phyloP scores from a whole-genome alignment of 306 rosid genomes.

The Ochetophila trinervis region DNA sequence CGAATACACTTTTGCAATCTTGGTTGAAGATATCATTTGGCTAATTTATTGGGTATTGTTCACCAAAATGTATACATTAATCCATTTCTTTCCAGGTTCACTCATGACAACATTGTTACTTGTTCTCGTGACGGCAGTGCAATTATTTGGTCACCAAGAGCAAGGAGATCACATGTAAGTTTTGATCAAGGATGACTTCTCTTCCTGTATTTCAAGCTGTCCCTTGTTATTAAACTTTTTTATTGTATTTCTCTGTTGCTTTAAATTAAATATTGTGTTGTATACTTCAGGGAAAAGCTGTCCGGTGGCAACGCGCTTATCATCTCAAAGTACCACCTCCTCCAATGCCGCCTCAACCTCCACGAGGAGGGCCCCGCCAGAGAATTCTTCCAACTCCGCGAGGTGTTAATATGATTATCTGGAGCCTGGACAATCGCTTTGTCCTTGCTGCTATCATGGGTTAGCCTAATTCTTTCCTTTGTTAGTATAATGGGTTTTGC shows the following conservation, averaged over 20 bases:
- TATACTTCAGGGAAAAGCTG: conserved; percentile 69
- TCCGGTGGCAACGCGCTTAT: conserved; percentile 96
- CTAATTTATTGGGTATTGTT: neutral
- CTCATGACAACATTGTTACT: conserved; percentile 93
- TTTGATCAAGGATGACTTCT: conserved; percentile 15
- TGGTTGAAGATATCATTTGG: neutral
- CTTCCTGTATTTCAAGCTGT: conserved; percentile 7
- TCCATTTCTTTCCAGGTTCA: conserved; percentile 59
- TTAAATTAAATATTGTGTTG: conserved; percentile 19
- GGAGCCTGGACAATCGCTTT: conserved; percentile 99
- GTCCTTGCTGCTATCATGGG: conserved; percentile 99
- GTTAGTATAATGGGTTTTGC: conserved; percentile 5
- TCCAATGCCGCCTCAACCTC: conserved; percentile 93
- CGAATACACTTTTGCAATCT: neutral
- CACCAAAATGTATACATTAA: conserved; percentile 10
- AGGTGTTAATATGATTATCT: conserved; percentile 96
- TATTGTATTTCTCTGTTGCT: conserved; percentile 1
- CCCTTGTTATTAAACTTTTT: neutral
- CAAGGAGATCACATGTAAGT: conserved; percentile 92
- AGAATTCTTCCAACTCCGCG: conserved; percentile 98
- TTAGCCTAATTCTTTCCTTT: conserved; percentile 32
- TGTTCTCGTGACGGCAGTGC: conserved; percentile 99
- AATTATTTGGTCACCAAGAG: conserved; percentile 93
- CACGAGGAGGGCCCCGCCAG: conserved; percentile 95
- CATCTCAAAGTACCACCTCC: conserved; percentile 99